Evolutionary conservation across 2,329 filamentous ascomycete genomes (phyloP), one percentile per base, ranked within the genome.

Genomic region (Alternaria sp.): DNA sequence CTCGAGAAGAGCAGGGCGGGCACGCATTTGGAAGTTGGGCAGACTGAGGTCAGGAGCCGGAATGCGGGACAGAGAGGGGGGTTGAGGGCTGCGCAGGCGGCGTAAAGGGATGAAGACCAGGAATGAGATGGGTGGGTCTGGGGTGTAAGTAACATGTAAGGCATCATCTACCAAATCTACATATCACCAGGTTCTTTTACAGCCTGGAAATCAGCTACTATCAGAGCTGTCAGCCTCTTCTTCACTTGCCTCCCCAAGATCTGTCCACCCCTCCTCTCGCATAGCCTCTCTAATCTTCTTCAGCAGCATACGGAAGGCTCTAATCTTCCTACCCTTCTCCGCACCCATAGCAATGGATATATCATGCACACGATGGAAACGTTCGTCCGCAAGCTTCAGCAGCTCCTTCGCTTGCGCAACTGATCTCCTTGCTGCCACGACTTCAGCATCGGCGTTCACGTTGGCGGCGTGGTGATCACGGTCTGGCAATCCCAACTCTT

Each of bases 1-100:
- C 46, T 74, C 13, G 69, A 72, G 53, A 71, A 70, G 67, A 69
- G 46, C n/a, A 65, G 51, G n/a, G 61, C 43, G 6, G 67, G 66
- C 15, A 68, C 63, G 17, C 73, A 76, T 67, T 53, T 79, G 36
- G 72, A 77, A 57, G 71, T 78, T 1, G 65, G 69, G 60, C 65
- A 71, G 46, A 67, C 65, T 43, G 74, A 77, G 63, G 63, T 78
- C 1, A 66, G 71, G 59, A 77, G 59, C 47, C 64, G 73, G 12
- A 71, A 63, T 11, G 67, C 61, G 40, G 67, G 67, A 2, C 55
- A 67, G 44, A 63, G 67, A 36, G 67, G 61, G 11, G 45, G 57
- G 1, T 6, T 40, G 26, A 45, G 32, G 15, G 50, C 60, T 59
- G 60, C 56, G 15, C 60, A 59, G n/a, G 60, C 55, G 10, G 60